Percentiles rank a stretch among this genome's conserved stretches.
phyloP scores from a whole-genome alignment of 2,329 filamentous ascomycete species.

The Tricladium varicosporioides region DNA sequence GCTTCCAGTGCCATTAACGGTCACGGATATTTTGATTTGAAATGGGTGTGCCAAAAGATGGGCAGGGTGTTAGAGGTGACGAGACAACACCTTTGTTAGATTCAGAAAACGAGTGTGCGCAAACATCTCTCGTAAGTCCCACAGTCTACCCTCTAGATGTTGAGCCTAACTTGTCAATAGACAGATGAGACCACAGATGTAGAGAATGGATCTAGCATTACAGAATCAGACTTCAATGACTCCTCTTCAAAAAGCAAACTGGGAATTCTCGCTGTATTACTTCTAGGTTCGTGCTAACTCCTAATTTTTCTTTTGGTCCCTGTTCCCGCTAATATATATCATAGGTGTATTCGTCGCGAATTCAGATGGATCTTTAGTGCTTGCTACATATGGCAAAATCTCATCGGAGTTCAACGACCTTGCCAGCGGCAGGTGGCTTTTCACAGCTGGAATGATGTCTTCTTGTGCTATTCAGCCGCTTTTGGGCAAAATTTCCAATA shows the following conservation, averaged over 20 bases:
- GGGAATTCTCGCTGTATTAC: constrained; percentile 24
- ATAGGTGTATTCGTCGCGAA: constrained; percentile 63
- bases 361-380: constrained; percentile 60
- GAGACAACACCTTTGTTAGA: neutral
- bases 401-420: constrained; percentile 59
- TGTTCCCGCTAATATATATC: neutral
- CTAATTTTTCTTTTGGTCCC: neutral
- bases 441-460: constrained; percentile 51
- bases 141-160: neutral
- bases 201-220: neutral
- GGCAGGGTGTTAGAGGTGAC: neutral
- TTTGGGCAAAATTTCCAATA: constrained; percentile 55
- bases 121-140: neutral
- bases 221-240: neutral
- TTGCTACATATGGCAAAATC: constrained; percentile 63
- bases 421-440: constrained; percentile 56
- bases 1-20: too few relatives aligned
- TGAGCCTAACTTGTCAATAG: neutral
- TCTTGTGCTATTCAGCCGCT: constrained; percentile 51
- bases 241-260: neutral
- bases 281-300: constrained; percentile 17
- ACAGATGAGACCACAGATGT: constrained; percentile 45
- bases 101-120: neutral
- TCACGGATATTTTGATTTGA: neutral
- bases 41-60: neutral